A percentile compares a stretch with the other conserved stretches of the same genome.
phyloP scores from a whole-genome alignment of 192 early-diverging fungal genomes.

The Dissophora globulifera region DNA sequence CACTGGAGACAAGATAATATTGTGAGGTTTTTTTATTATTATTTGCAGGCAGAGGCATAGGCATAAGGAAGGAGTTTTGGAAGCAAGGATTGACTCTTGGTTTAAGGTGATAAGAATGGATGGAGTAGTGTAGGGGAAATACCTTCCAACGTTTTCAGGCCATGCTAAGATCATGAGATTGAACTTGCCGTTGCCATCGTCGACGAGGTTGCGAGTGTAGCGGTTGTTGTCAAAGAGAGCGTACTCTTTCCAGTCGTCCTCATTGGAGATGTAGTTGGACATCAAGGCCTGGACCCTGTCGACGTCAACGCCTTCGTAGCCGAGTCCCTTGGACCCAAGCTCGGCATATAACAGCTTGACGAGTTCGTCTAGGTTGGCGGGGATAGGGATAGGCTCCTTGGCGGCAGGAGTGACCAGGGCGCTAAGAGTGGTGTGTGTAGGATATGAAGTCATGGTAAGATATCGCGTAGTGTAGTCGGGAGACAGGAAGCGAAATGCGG shows the following conservation, averaged over 20 bases:
- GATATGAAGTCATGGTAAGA: too few relatives aligned
- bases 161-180: slow-evolving; percentile 93
- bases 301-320: slow-evolving; percentile 65
- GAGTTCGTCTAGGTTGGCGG: slow-evolving; percentile 58
- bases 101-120: too few relatives aligned
- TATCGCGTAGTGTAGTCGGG: too few relatives aligned
- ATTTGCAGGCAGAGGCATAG: too few relatives aligned
- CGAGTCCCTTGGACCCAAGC: slow-evolving; percentile 64
- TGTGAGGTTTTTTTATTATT: too few relatives aligned
- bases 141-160: slow-evolving; percentile 74
- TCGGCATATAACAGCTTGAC: slow-evolving; percentile 60
- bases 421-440: too few relatives aligned
- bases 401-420: too few relatives aligned
- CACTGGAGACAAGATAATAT: too few relatives aligned
- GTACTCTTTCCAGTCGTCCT: slow-evolving; percentile 80
- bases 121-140: not conserved
- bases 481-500: too few relatives aligned
- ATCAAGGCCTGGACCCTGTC: slow-evolving; percentile 70
- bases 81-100: too few relatives aligned
- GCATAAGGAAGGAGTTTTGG: too few relatives aligned
- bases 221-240: slow-evolving; percentile 75
- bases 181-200: slow-evolving; percentile 92
- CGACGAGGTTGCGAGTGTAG: slow-evolving; percentile 91
- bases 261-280: slow-evolving; percentile 72
- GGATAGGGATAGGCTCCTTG: slow-evolving; percentile 26